Evolutionary conservation across 345 rosid species (phyloP).

Genomic region (Corchorus olitorius): DNA sequence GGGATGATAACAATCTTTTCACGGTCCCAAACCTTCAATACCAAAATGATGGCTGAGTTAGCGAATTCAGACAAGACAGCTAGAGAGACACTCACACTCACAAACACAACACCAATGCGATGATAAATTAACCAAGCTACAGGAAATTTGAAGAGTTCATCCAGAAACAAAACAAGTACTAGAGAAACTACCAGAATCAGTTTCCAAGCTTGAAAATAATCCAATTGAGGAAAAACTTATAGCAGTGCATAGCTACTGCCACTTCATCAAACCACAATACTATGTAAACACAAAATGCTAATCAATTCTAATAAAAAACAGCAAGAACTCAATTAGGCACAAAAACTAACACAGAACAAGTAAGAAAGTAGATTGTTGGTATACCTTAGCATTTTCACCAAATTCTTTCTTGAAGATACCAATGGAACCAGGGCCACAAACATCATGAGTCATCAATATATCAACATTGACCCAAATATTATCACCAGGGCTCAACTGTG

Average conservation of each 20-base stretch:
- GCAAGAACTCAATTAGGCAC: conserved; percentile 3
- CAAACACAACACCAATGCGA: background rate
- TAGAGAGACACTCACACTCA: background rate
- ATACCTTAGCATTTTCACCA: conserved; percentile 85
- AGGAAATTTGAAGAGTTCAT: background rate
- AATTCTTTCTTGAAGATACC: conserved; percentile 93
- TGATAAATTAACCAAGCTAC: background rate
- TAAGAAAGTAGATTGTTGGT: background rate
- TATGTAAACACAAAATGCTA: background rate
- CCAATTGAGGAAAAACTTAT: no score
- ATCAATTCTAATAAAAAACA: background rate
- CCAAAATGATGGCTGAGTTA: background rate
- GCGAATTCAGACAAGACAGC: background rate
- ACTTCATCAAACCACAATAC: background rate
- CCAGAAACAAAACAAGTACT: background rate
- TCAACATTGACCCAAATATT: conserved; percentile 94
- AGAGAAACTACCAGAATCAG: conserved; percentile 3
- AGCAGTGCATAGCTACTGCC: no score
- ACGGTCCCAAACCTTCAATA: conserved; percentile 89
- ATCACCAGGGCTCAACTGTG: conserved; percentile 80
- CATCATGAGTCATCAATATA: conserved; percentile 95
- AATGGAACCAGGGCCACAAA: conserved; percentile 92
- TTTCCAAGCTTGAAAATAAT: background rate
- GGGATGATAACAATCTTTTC: conserved; percentile 95
- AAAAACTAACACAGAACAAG: background rate